Conservation (phyloP, 2,329 filamentous ascomycete species). For the Apiospora arundinis region DNA sequence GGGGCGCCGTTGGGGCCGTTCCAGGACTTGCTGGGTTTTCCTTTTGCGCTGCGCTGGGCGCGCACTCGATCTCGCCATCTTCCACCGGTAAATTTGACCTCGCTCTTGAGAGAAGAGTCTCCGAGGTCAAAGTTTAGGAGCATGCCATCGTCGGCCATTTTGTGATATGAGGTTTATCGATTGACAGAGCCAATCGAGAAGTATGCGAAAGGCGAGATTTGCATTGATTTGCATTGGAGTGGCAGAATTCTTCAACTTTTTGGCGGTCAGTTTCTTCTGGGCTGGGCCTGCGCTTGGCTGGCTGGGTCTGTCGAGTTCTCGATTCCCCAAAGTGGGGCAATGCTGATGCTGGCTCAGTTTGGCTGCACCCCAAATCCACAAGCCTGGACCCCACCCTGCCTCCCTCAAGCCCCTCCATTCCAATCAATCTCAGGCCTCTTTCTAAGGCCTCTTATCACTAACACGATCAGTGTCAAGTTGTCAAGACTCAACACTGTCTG, state of each 20-base stretch:
- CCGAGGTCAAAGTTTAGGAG: constrained; percentile 88
- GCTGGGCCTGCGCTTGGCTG: background rate
- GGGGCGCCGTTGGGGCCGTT: constrained; percentile 40
- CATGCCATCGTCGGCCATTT: constrained; percentile 94
- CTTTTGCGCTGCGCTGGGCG: constrained; percentile 69
- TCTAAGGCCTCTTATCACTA: constrained; percentile 3
- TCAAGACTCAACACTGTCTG: too few relatives aligned
- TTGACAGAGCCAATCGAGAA: background rate
- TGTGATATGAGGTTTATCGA: background rate
- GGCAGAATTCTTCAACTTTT: constrained; percentile 27
- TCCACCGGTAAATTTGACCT: constrained; percentile 82
- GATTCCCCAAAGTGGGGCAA: constrained; percentile 7
- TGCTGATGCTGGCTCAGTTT: too few relatives aligned
- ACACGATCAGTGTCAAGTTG: background rate
- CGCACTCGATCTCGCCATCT: constrained; percentile 88
- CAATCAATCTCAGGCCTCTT: too few relatives aligned
- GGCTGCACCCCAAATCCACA: background rate
- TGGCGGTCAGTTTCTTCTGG: constrained; percentile 22
- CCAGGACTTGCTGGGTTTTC: constrained; percentile 34
- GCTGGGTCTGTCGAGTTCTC: background rate
- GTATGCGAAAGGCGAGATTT: constrained; percentile 11
- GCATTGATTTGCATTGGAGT: background rate
- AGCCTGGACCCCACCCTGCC: too few relatives aligned
- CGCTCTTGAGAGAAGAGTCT: constrained; percentile 67
- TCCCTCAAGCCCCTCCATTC: background rate